Evolutionary conservation across 371 early-diverging fungal species (phyloP).

Genomic region (Apophysomyces variabilis): DNA sequence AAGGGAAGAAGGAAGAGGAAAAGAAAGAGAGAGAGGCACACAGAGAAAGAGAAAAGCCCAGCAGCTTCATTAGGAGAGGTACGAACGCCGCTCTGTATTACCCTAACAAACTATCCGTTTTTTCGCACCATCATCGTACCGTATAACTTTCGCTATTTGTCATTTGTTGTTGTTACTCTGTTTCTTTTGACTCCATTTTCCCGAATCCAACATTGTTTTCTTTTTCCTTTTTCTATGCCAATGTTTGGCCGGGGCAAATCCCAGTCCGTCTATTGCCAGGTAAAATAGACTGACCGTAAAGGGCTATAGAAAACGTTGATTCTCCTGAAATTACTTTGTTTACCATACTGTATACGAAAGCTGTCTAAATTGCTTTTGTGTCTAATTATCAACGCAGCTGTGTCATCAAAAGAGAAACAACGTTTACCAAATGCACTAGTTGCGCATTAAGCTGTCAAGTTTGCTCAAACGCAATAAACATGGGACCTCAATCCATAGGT

Average conservation of each 20-base stretch:
- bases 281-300: neutral
- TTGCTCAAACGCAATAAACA: too few relatives aligned
- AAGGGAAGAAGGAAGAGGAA: neutral
- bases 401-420: too few relatives aligned
- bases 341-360: neutral
- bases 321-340: constrained; percentile 2
- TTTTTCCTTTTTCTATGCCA: neutral
- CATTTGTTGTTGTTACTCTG: neutral
- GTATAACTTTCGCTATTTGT: neutral
- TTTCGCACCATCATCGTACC: neutral
- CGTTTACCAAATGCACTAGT: too few relatives aligned
- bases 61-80: constrained; percentile 7
- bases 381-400: too few relatives aligned
- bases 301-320: constrained; percentile 13
- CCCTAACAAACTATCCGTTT: neutral
- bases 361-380: too few relatives aligned
- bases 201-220: neutral
- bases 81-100: constrained; percentile 12
- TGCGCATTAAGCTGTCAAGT: too few relatives aligned
- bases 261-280: neutral
- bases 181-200: neutral
- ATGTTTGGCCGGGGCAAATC: neutral
- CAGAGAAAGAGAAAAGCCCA: neutral
- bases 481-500: too few relatives aligned
- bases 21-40: neutral